Evolutionary conservation across 208 protist species (phyloP).

Genomic region (Acanthamoeba rhysodes): DNA sequence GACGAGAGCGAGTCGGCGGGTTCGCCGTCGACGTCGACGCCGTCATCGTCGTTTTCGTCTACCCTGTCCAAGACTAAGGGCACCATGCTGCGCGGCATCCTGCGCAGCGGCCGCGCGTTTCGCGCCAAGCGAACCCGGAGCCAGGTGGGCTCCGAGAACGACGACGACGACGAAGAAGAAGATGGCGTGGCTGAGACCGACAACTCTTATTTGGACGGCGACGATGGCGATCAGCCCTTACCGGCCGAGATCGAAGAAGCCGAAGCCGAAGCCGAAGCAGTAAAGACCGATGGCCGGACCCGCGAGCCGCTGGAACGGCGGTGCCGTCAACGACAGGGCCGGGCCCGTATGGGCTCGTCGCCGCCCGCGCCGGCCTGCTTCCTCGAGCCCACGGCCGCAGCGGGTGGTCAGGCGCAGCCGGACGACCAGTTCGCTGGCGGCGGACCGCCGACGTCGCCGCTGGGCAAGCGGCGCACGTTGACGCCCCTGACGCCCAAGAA

Average conservation of each 20-base stretch:
- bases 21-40: background rate
- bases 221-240: background rate
- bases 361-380: background rate
- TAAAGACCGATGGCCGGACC: background rate
- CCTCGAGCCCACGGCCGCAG: background rate
- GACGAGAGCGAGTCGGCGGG: background rate
- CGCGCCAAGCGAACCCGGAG: background rate
- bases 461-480: background rate
- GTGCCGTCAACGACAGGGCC: background rate
- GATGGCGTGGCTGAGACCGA: background rate
- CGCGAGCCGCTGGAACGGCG: no score
- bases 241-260: background rate
- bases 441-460: background rate
- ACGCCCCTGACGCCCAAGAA: slow-evolving; percentile 40
- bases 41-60: background rate
- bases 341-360: slow-evolving; percentile 5
- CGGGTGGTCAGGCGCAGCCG: background rate
- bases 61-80: background rate
- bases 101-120: background rate
- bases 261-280: background rate
- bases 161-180: background rate
- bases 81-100: background rate
- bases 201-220: background rate
- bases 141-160: background rate
- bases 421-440: background rate